These are phyloP conservation scores for Cucumis melo DNA, from an alignment of 306 rosid genomes.

Conservation along the genomic window DNA sequence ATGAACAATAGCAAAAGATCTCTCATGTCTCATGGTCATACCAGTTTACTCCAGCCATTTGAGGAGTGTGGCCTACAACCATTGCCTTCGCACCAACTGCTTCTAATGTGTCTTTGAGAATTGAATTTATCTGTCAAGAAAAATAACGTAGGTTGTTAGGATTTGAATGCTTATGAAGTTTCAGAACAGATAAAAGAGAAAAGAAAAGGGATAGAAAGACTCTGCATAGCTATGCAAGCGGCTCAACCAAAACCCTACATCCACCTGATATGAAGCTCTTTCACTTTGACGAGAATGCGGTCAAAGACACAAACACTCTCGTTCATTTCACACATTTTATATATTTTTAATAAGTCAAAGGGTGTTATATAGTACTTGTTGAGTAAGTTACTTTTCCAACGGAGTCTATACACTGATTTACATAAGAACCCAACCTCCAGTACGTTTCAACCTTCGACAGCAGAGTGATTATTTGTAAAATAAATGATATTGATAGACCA, in stretches of 20 bases:
- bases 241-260: not conserved
- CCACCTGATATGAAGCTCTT: not conserved
- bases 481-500: no score
- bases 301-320: not conserved
- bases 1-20: not conserved
- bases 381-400: not conserved
- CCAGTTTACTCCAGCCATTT: slow-evolving; percentile 80
- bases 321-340: not conserved
- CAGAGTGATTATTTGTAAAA: no score
- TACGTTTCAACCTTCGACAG: not conserved
- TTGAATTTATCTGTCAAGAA: slow-evolving; percentile 39
- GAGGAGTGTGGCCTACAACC: slow-evolving; percentile 99
- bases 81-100: slow-evolving; percentile 80
- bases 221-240: not conserved
- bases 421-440: not conserved
- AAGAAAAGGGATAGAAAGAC: not conserved
- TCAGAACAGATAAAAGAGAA: not conserved
- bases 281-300: not conserved
- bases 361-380: not conserved
- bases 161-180: not conserved
- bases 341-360: not conserved
- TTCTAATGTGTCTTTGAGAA: slow-evolving; percentile 71
- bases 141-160: not conserved
- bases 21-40: slow-evolving; percentile 11
- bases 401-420: not conserved